Base-by-base conservation (phyloP, 176 grass and related monocot species). In the Poa pratensis region DNA sequence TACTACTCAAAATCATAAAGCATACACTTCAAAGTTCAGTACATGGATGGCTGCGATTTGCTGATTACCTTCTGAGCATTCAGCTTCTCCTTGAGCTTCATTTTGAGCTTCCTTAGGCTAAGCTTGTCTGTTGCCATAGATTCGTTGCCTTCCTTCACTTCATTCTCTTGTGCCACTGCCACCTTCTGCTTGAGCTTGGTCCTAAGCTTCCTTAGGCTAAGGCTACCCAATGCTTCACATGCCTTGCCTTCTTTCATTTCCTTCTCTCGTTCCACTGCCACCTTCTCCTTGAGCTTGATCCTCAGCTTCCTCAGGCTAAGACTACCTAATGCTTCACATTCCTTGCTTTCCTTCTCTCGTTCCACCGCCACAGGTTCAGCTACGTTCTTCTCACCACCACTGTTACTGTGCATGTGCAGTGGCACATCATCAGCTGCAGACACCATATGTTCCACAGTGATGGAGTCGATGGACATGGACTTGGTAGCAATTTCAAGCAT, bases 81-180 rank as follows among this genome's bases (percentile, higher is more conserved):
- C 18, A 90, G 69, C 26, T 10, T 67, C 18, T 92, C 39, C 86
- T 88, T 95, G 30, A 86, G 19, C 79, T 78, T 77, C 40, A 80
- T 42, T 73, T 14, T 90, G 15, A 95, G 90, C 81, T 89, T 60
- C 28, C 72, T 30, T 9, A 91, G 15, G 76, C 84, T 91, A 78
- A 87, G 86, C 69, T 26, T 26, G 62, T 30, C 62, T 65, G 30
- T 2, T 17, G 62, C 27, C 27, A 16, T 64, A 30, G 26, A 28
- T 64, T 64, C 26, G 28, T 64, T 65, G 27, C 62, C 62, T 65
- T 65, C 62, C 62, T 63, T 63, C 59, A 62, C 59, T 10, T 24
- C 59, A 27, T 62, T 62, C 60, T 32, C n/a, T 26, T 61, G 22
- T 61, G 58, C 58, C 58, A 61, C 23, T 61, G 11, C 22, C 22